Percentiles rank a stretch among this genome's conserved stretches.
Conservation (phyloP, 805 yeast species). For the Zygosaccharomyces rouxii region DNA sequence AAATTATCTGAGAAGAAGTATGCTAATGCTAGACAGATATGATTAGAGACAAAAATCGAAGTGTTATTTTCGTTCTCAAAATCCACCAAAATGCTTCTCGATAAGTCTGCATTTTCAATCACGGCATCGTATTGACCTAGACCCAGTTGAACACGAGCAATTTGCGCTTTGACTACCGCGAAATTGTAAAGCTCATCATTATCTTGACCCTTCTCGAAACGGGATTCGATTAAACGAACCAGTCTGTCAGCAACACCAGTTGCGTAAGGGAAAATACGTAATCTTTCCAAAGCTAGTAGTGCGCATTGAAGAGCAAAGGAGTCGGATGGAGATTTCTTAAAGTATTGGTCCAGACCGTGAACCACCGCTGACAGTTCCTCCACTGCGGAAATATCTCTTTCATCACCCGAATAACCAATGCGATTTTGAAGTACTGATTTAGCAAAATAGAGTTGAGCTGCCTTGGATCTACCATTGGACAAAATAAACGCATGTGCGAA, state of each 20-base stretch:
- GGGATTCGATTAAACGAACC: slow-evolving; percentile 46
- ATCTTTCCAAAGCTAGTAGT: slow-evolving; percentile 59
- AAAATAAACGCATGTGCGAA: slow-evolving; percentile 76
- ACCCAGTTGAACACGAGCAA: slow-evolving; percentile 70
- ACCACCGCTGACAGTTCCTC: slow-evolving; percentile 67
- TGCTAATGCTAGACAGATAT: slow-evolving; percentile 68
- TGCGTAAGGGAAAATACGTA: slow-evolving; percentile 58
- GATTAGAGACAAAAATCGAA: slow-evolving; percentile 48
- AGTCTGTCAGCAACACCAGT: slow-evolving; percentile 43
- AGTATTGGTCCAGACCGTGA: slow-evolving; percentile 59
- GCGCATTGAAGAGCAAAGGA: slow-evolving; percentile 52
- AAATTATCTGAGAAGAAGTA: slow-evolving; percentile 60
- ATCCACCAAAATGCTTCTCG: slow-evolving; percentile 46
- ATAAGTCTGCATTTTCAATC: slow-evolving; percentile 54
- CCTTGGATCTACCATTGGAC: slow-evolving; percentile 66
- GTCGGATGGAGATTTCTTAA: slow-evolving; percentile 59
- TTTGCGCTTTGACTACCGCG: slow-evolving; percentile 60
- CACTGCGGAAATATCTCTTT: slow-evolving; percentile 52
- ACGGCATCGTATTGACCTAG: slow-evolving; percentile 51
- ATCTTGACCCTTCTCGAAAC: slow-evolving; percentile 54
- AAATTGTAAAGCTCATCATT: slow-evolving; percentile 45
- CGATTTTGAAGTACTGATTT: slow-evolving; percentile 48
- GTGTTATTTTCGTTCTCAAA: slow-evolving; percentile 35
- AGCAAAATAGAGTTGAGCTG: slow-evolving; percentile 72
- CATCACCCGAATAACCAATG: slow-evolving; percentile 42